These are phyloP conservation scores for Carallia pectinifolia DNA, from an alignment of 345 rosid species.

Conservation along the genomic window DNA sequence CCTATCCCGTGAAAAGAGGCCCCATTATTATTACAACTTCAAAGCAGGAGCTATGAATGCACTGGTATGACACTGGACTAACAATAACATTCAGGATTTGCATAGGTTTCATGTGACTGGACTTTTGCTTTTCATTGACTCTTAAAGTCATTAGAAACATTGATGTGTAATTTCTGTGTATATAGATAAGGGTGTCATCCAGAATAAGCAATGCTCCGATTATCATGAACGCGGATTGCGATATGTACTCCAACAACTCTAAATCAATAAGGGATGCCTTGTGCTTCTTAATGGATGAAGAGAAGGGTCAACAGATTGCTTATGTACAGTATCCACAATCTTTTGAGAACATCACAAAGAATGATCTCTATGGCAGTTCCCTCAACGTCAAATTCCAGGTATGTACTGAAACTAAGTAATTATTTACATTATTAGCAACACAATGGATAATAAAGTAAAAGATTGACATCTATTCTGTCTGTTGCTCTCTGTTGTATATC, in stretches of 20 bases:
- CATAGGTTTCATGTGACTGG: background rate
- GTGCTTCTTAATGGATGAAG: slow-evolving; percentile 76
- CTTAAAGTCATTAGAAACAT: background rate
- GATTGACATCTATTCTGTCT: background rate
- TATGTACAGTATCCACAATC: slow-evolving; percentile 68
- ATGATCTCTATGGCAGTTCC: slow-evolving; percentile 49
- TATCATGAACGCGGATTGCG: slow-evolving; percentile 46
- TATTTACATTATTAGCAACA: background rate
- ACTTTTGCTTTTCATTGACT: too few species aligned
- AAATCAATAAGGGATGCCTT: slow-evolving; percentile 39
- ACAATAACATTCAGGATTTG: too few species aligned
- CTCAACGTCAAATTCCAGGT: background rate
- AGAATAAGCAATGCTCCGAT: slow-evolving; percentile 39
- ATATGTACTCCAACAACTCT: slow-evolving; percentile 49
- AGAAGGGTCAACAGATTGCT: slow-evolving; percentile 54
- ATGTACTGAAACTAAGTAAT: background rate
- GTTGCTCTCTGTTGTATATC: background rate
- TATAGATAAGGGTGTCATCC: slow-evolving; percentile 51
- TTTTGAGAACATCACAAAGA: slow-evolving; percentile 50
- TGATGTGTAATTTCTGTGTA: background rate
- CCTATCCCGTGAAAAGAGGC: slow-evolving; percentile 48
- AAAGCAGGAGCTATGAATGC: slow-evolving; percentile 59
- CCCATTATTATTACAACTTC: slow-evolving; percentile 38
- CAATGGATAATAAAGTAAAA: background rate
- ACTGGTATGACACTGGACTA: slow-evolving; percentile 25